A percentile compares a stretch with the other conserved stretches of the same genome.
phyloP scores from a whole-genome alignment of 331 rosid genomes.

The Prunus yedoensis region DNA sequence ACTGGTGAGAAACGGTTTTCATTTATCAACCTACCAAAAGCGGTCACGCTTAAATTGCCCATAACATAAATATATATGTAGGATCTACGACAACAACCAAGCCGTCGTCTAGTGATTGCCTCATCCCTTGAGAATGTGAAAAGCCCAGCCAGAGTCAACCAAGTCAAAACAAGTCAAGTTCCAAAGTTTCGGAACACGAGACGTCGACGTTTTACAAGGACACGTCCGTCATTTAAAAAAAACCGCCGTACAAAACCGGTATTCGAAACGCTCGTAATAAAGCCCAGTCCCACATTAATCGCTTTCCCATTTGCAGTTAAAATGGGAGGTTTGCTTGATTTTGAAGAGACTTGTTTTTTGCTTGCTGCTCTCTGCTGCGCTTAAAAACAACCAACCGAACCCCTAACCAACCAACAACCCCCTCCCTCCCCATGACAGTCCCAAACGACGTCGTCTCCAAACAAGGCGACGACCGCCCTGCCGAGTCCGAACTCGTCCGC shows the following conservation, averaged over 20 bases:
- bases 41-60: too few species aligned
- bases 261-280: background rate
- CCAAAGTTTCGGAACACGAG: background rate
- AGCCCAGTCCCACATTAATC: background rate
- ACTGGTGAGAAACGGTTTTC: too few species aligned
- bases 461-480: conserved; percentile 21
- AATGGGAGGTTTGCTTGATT: background rate
- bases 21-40: too few species aligned
- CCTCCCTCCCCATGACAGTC: conserved; percentile 21
- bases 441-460: conserved; percentile 33
- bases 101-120: background rate
- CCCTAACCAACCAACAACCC: conserved; percentile 1
- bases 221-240: conserved; percentile 24
- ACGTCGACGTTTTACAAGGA: conserved; percentile 10
- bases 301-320: conserved; percentile 27
- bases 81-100: background rate
- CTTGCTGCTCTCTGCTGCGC: background rate
- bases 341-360: too few species aligned
- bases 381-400: background rate
- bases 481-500: conserved; percentile 3
- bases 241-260: conserved; percentile 23
- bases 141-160: background rate
- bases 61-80: background rate
- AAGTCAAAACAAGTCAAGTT: background rate
- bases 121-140: background rate